Conservation (phyloP, 129 eudicot species). For the Apium graveolens region DNA sequence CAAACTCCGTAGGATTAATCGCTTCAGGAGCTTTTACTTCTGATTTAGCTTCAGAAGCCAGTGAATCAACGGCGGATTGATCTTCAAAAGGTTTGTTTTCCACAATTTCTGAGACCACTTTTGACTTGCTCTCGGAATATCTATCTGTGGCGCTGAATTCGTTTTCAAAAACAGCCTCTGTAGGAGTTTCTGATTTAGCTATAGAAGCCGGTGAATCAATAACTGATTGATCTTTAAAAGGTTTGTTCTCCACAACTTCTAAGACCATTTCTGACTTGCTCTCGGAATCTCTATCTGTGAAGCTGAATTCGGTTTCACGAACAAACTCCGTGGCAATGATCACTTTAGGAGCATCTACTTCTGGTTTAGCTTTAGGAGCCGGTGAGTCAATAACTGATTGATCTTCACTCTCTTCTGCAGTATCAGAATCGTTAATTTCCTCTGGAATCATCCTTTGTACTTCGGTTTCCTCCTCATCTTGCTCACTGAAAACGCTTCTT, state of each 20-base stretch:
- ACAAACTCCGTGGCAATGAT: too few relatives aligned
- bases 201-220: slow-evolving; percentile 1
- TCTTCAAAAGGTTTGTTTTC: too few relatives aligned
- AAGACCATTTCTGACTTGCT: slow-evolving; percentile 1
- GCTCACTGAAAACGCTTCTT: slow-evolving; percentile 17
- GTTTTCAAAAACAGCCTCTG: not conserved
- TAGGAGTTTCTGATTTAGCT: not conserved
- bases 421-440: not conserved
- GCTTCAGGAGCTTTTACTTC: not conserved
- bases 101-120: slow-evolving; percentile 12
- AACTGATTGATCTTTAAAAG: not conserved
- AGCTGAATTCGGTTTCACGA: too few relatives aligned
- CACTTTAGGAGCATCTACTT: too few relatives aligned
- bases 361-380: not conserved
- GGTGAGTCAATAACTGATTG: not conserved
- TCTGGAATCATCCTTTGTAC: slow-evolving; percentile 11
- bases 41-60: slow-evolving; percentile 1
- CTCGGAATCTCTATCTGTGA: not conserved
- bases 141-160: not conserved
- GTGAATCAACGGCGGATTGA: not conserved
- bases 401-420: not conserved
- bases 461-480: slow-evolving; percentile 7
- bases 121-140: not conserved
- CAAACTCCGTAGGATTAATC: not conserved
- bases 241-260: not conserved